phyloP scores from a whole-genome alignment of 2,329 filamentous ascomycete species.

The Magnaporthiopsis incrustans region DNA sequence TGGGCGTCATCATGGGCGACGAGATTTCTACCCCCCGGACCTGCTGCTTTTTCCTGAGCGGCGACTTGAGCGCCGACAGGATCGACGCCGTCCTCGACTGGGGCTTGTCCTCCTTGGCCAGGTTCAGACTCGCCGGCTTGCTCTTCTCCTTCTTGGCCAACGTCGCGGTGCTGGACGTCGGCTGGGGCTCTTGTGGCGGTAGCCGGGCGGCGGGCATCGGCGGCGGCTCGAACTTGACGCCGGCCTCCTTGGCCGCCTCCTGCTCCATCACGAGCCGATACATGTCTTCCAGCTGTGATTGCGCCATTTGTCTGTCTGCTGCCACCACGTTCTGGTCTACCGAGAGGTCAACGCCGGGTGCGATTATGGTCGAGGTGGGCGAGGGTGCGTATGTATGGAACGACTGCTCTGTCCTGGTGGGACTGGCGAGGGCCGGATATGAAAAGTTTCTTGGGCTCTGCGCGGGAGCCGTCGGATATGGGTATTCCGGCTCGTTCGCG shows the following conservation, averaged over 20 bases:
- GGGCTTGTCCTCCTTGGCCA: slow-evolving; percentile 37
- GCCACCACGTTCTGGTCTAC: slow-evolving; percentile 74
- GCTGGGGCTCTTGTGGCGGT: slow-evolving; percentile 16
- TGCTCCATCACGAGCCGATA: slow-evolving; percentile 91
- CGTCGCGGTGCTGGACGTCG: slow-evolving; percentile 20
- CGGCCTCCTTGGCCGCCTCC: slow-evolving; percentile 59
- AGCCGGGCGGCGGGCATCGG: slow-evolving; percentile 23
- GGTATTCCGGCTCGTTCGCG: neutral
- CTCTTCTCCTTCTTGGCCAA: slow-evolving; percentile 33
- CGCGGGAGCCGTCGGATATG: slow-evolving; percentile 12
- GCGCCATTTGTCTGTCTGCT: slow-evolving; percentile 64
- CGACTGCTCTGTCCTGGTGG: slow-evolving; percentile 16
- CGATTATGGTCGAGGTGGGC: slow-evolving; percentile 36
- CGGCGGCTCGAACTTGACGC: slow-evolving; percentile 38
- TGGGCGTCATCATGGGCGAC: slow-evolving; percentile 57
- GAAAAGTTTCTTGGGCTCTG: slow-evolving; percentile 40
- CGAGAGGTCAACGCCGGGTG: slow-evolving; percentile 55
- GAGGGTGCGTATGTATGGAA: slow-evolving; percentile 36
- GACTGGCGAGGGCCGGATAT: slow-evolving; percentile 37
- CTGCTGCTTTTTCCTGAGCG: slow-evolving; percentile 44
- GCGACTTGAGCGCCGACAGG: slow-evolving; percentile 54
- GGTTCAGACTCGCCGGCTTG: slow-evolving; percentile 43
- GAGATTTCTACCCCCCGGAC: slow-evolving; percentile 50
- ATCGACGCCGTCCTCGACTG: slow-evolving; percentile 52
- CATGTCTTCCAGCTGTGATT: slow-evolving; percentile 79